A percentile compares a stretch with the other conserved stretches of the same genome.
phyloP scores from a whole-genome alignment of 352 stramenopile genomes.

The Globisporangium abappressorium region DNA sequence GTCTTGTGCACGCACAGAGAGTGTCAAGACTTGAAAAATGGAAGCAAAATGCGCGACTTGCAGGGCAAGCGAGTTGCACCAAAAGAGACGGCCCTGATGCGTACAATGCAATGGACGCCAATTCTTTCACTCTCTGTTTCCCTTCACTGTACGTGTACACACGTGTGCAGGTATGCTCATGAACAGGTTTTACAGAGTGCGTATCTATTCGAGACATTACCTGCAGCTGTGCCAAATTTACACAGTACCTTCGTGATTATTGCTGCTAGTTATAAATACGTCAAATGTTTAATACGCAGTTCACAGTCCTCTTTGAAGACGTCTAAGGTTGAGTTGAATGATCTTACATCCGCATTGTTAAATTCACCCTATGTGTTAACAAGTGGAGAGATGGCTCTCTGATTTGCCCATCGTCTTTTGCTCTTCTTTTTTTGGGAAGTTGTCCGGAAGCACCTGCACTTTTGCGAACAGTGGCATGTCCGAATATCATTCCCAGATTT shows the following conservation, averaged over 20 bases:
- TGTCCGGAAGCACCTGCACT: background rate
- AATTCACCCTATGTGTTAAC: background rate
- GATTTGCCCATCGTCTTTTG: background rate
- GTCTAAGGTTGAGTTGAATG: too few species aligned
- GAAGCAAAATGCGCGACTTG: background rate
- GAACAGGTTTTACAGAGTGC: too few species aligned
- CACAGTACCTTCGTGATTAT: too few species aligned
- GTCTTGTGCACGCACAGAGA: background rate
- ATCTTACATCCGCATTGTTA: too few species aligned
- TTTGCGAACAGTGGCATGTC: background rate
- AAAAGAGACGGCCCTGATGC: background rate
- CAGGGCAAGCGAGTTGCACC: background rate
- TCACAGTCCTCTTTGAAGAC: too few species aligned
- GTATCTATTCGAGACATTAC: too few species aligned
- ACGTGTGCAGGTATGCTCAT: too few species aligned
- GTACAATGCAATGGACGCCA: background rate
- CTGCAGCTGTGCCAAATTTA: too few species aligned
- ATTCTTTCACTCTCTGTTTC: background rate
- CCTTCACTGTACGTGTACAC: background rate
- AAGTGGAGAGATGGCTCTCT: background rate
- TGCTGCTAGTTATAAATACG: too few species aligned
- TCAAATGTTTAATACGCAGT: too few species aligned
- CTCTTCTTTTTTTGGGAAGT: background rate
- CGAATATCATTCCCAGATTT: background rate
- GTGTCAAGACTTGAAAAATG: background rate